Conservation (phyloP, 306 rosid genomes). For the Styphnolobium japonicum region DNA sequence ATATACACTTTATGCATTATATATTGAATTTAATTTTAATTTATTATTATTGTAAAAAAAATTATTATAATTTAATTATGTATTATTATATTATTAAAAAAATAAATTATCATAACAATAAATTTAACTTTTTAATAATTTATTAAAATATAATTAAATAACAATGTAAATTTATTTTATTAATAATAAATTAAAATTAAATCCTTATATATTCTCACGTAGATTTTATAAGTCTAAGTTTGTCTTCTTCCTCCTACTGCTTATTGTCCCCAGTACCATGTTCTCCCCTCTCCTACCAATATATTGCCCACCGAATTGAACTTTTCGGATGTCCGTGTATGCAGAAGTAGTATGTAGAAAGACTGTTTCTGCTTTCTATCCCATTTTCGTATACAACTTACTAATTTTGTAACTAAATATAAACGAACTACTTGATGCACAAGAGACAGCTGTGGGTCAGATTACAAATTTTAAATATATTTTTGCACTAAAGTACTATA, state of each 20-base stretch:
- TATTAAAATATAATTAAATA: too few species aligned
- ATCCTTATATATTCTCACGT: too few species aligned
- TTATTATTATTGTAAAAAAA: too few species aligned
- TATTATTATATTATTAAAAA: too few species aligned
- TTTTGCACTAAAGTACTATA: too few species aligned
- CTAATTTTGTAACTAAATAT: neutral
- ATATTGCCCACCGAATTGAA: conserved; percentile 16
- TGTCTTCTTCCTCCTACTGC: conserved; percentile 6
- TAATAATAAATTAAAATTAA: too few species aligned
- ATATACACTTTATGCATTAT: neutral
- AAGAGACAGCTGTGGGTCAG: neutral
- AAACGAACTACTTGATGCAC: neutral
- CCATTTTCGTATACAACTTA: neutral
- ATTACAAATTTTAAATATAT: neutral
- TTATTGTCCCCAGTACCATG: conserved; percentile 20
- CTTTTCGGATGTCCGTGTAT: conserved; percentile 20
- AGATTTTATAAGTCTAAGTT: neutral
- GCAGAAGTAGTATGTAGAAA: neutral
- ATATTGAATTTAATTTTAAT: too few species aligned
- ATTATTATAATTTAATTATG: too few species aligned
- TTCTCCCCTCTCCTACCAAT: neutral
- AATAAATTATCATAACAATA: too few species aligned
- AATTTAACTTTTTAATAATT: too few species aligned
- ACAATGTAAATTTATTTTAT: too few species aligned
- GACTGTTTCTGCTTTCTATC: neutral